Base-by-base conservation (phyloP, 768 basidiomycete species). In the Termitomyces sp. region DNA sequence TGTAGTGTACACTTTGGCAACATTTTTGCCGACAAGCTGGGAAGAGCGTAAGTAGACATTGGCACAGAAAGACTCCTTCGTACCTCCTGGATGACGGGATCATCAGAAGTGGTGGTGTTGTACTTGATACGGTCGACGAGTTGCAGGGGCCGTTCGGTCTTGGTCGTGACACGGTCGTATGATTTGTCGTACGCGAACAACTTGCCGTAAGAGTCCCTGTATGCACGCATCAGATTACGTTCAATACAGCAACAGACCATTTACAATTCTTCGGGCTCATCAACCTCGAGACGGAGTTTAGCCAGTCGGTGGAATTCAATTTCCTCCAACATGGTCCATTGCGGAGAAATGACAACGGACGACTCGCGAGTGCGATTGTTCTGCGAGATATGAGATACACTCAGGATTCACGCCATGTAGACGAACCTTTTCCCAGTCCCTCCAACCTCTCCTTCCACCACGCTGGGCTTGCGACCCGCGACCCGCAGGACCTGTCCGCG, bases 81-180 rank as follows among this genome's bases (percentile, higher is more conserved):
- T 13, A 91, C 93, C 74, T 93, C 85, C 72, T 92, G 92, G 60
- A 99, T 97, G 71, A 99, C 81, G 3, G 97, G 96, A 69, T 99
- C 97, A 65, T 99, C 97, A 16, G 94, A 95, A 22, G 97, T 98
- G 0, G 97, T 97, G 18, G 94, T 89, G 71, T 98, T 98, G 75
- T 97, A 99, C 68, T 93, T 90, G 71, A 97, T 90, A 57, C 94
- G 88, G 72, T 98, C 97, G 57, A 95, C 84, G 47, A 92, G 80
- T 66, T 98, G 94, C 28, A 99, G 81, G 50, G 94, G 89, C 59
- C 85, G 84, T 73, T 98, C 94, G 5, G 86, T 87, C 75, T 94
- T 94, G 49, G 97, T 97, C 46, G 89, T 95, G 69, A 98, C 82
- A 56, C 95, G 92, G 73, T 99, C 97, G 70, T 92, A 99, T 6